Evolutionary conservation across 768 basidiomycete species (phyloP).

Genomic region (Suillus decipiens): DNA sequence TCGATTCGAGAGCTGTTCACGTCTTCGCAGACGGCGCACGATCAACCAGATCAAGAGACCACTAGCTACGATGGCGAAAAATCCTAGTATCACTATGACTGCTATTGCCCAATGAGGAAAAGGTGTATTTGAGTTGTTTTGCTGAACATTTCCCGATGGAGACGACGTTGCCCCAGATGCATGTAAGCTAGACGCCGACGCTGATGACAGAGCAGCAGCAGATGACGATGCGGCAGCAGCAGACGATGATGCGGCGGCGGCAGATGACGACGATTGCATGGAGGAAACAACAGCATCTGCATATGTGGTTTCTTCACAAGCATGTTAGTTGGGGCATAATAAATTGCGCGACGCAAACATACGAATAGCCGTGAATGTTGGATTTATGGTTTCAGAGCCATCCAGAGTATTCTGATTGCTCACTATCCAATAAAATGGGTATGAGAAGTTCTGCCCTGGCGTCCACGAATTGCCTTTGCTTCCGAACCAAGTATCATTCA

Average conservation of each 20-base stretch:
- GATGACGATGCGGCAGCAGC: conserved; percentile 46
- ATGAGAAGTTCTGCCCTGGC: conserved; percentile 53
- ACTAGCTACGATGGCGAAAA: conserved; percentile 74
- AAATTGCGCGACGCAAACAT: conserved; percentile 36
- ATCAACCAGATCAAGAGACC: conserved; percentile 73
- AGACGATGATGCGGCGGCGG: conserved; percentile 38
- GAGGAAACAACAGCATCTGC: conserved; percentile 67
- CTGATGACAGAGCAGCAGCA: conserved; percentile 37
- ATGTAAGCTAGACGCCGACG: conserved; percentile 24
- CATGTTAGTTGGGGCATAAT: conserved; percentile 5
- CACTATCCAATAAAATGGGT: conserved; percentile 79
- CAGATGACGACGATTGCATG: conserved; percentile 42
- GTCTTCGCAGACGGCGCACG: conserved; percentile 64
- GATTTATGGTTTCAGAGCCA: conserved; percentile 61
- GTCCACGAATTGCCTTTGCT: conserved; percentile 46
- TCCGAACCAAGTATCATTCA: conserved; percentile 81
- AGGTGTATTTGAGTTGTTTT: conserved; percentile 31
- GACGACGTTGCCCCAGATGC: conserved; percentile 17
- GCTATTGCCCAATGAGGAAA: conserved; percentile 94
- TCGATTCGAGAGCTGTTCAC: conserved; percentile 53
- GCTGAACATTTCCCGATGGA: conserved; percentile 49
- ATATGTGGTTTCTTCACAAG: conserved; percentile 66
- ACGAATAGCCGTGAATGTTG: conserved; percentile 83
- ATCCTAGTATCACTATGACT: conserved; percentile 83
- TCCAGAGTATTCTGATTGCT: conserved; percentile 60